A percentile compares a stretch with the other conserved stretches of the same genome.
These are phyloP conservation scores for Lipomyces kockii DNA, from an alignment of 805 yeast species.

Conservation along the genomic window DNA sequence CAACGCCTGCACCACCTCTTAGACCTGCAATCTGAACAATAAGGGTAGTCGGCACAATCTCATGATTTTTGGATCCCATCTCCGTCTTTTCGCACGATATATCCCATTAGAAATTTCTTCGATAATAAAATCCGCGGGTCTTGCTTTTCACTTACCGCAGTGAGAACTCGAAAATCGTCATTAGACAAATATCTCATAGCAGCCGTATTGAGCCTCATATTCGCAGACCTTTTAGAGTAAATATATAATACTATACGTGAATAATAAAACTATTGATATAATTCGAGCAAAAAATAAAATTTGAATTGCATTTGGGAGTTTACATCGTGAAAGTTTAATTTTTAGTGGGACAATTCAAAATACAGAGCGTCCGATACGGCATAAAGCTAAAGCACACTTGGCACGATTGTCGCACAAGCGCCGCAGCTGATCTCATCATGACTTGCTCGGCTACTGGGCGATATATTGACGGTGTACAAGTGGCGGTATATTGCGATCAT, in stretches of 20 bases:
- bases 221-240: slow-evolving; percentile 21
- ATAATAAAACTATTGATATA: not conserved
- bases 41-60: slow-evolving; percentile 86
- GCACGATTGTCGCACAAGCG: not conserved
- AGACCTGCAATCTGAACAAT: slow-evolving; percentile 81
- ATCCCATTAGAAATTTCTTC: not conserved
- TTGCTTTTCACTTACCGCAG: slow-evolving; percentile 59
- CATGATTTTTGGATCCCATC: slow-evolving; percentile 89
- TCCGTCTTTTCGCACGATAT: slow-evolving; percentile 51
- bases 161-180: slow-evolving; percentile 87
- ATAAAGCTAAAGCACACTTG: not conserved
- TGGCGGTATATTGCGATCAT: slow-evolving; percentile 22
- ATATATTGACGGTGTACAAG: not conserved
- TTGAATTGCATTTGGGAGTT: not conserved
- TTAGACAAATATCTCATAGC: slow-evolving; percentile 91
- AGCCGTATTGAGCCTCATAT: slow-evolving; percentile 88
- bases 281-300: not conserved
- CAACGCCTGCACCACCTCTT: slow-evolving; percentile 74
- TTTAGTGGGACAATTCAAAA: not conserved
- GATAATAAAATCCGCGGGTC: not conserved
- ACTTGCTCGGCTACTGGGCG: no score
- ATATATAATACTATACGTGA: not conserved
- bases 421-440: not conserved
- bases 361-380: not conserved
- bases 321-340: not conserved